These are phyloP conservation scores for Letharia lupina DNA, from an alignment of 495 filamentous ascomycete genomes.

Conservation along the genomic window DNA sequence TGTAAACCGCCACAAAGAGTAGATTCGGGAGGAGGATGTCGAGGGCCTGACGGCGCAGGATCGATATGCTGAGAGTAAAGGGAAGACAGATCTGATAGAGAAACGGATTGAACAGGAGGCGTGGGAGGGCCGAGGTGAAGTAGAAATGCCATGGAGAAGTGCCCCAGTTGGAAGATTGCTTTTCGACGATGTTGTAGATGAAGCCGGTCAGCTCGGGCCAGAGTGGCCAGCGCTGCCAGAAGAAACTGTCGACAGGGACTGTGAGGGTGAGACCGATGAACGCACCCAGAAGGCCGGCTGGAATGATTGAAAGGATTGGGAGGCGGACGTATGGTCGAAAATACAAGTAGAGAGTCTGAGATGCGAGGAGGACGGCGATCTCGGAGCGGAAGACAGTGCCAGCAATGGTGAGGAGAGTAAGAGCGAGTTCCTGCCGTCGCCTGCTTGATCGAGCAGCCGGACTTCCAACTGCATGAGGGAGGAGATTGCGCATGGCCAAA, in stretches of 20 bases:
- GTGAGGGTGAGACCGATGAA: conserved; percentile 54
- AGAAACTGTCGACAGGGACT: conserved; percentile 74
- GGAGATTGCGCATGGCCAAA: conserved; percentile 58
- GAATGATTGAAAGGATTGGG: conserved; percentile 43
- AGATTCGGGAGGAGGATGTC: conserved; percentile 58
- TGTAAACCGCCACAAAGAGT: conserved; percentile 71
- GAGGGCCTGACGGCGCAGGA: conserved; percentile 38
- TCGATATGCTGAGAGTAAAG: conserved; percentile 47
- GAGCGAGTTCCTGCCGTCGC: conserved; percentile 44
- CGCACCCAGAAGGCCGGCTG: conserved; percentile 59
- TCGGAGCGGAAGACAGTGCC: conserved; percentile 86
- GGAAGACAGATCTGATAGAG: conserved; percentile 56
- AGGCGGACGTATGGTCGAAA: conserved; percentile 47
- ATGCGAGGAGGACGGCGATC: conserved; percentile 67
- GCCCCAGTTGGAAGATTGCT: conserved; percentile 74
- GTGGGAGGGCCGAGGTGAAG: conserved; percentile 71
- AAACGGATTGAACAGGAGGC: conserved; percentile 74
- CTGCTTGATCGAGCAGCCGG: conserved; percentile 29
- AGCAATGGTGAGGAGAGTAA: conserved; percentile 72
- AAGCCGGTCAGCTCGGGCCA: conserved; percentile 92
- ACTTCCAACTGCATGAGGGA: conserved; percentile 44
- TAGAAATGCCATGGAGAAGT: conserved; percentile 79
- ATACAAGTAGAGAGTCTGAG: conserved; percentile 50
- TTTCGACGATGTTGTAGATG: conserved; percentile 74
- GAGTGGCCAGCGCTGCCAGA: conserved; percentile 71